These are phyloP conservation scores for Durotheca rogersii DNA, from an alignment of 495 filamentous ascomycete genomes.

Conservation along the genomic window DNA sequence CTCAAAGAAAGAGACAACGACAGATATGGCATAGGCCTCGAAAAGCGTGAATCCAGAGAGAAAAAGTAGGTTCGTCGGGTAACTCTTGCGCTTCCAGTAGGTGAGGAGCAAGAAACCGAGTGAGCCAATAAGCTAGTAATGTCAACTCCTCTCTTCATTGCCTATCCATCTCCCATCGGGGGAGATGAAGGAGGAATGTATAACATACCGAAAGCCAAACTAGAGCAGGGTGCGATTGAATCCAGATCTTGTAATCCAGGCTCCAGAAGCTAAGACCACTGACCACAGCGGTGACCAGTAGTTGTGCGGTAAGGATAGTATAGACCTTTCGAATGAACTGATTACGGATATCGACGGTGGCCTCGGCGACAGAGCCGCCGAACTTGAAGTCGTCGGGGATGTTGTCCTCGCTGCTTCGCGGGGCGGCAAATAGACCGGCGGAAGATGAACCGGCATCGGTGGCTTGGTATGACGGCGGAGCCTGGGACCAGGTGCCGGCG, in stretches of 20 bases:
- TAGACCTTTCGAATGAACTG: slow-evolving; percentile 89
- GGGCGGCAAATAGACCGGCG: slow-evolving; percentile 46
- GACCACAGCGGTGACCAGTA: slow-evolving; percentile 78
- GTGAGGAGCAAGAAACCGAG: slow-evolving; percentile 83
- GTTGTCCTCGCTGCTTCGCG: slow-evolving; percentile 81
- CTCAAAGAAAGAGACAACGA: slow-evolving; percentile 86
- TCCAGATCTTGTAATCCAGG: slow-evolving; percentile 77
- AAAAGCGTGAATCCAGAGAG: slow-evolving; percentile 85
- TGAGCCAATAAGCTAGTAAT: slow-evolving; percentile 71
- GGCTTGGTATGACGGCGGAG: slow-evolving; percentile 79
- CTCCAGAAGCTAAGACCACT: slow-evolving; percentile 84
- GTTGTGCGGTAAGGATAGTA: slow-evolving; percentile 69
- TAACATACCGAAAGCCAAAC: slow-evolving; percentile 71
- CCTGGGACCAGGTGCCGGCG: slow-evolving; percentile 65
- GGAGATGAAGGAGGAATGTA: background rate
- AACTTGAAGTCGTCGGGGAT: slow-evolving; percentile 99
- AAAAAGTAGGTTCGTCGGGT: slow-evolving; percentile 93
- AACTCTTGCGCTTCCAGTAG: slow-evolving; percentile 97
- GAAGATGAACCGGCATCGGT: slow-evolving; percentile 40
- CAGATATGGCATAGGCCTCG: slow-evolving; percentile 91
- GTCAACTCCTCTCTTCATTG: too few species aligned
- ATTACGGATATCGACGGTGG: slow-evolving; percentile 92
- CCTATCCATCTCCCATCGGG: too few species aligned
- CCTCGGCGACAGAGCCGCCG: slow-evolving; percentile 87
- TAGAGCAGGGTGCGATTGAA: slow-evolving; percentile 78